These are phyloP conservation scores for Penstemon barbatus DNA, from an alignment of 257 asterid species.

Conservation along the genomic window DNA sequence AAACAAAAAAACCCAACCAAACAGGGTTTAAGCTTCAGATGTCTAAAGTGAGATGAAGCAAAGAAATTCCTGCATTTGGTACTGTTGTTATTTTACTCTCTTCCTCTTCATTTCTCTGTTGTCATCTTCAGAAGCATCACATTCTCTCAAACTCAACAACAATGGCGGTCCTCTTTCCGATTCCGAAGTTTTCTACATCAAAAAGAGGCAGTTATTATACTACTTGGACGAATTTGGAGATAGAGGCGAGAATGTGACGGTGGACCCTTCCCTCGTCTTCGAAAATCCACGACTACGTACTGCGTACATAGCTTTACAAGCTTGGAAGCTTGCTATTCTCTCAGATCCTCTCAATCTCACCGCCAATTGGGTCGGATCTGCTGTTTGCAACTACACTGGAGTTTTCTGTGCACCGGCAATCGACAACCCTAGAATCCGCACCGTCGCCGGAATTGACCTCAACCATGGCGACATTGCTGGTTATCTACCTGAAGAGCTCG, in stretches of 20 bases:
- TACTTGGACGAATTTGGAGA: slow-evolving; percentile 77
- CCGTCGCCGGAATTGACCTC: slow-evolving; percentile 81
- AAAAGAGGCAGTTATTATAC: slow-evolving; percentile 67
- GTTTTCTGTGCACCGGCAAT: slow-evolving; percentile 73
- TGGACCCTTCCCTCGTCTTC: slow-evolving; percentile 67
- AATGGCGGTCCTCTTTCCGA: slow-evolving; percentile 68
- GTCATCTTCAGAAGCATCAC: slow-evolving; percentile 22
- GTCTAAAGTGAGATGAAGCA: slow-evolving; percentile 84
- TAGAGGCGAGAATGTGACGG: slow-evolving; percentile 66
- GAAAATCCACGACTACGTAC: slow-evolving; percentile 59
- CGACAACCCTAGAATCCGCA: slow-evolving; percentile 49
- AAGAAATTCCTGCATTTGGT: slow-evolving; percentile 34
- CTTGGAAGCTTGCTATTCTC: slow-evolving; percentile 82
- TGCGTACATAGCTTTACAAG: slow-evolving; percentile 87
- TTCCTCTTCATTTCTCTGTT: slow-evolving; percentile 22
- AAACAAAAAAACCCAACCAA: background rate
- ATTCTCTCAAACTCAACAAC: slow-evolving; percentile 22
- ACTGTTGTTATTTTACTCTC: slow-evolving; percentile 28
- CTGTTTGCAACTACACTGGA: slow-evolving; percentile 69
- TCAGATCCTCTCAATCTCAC: slow-evolving; percentile 79
- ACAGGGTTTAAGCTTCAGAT: slow-evolving; percentile 42
- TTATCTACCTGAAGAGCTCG: slow-evolving; percentile 79
- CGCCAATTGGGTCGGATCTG: slow-evolving; percentile 72
- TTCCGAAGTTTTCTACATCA: slow-evolving; percentile 53
- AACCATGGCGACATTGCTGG: slow-evolving; percentile 95